Percentiles rank a stretch among this genome's conserved stretches.
Conservation (phyloP, 768 basidiomycete species). For the Termitomyces sp. region DNA sequence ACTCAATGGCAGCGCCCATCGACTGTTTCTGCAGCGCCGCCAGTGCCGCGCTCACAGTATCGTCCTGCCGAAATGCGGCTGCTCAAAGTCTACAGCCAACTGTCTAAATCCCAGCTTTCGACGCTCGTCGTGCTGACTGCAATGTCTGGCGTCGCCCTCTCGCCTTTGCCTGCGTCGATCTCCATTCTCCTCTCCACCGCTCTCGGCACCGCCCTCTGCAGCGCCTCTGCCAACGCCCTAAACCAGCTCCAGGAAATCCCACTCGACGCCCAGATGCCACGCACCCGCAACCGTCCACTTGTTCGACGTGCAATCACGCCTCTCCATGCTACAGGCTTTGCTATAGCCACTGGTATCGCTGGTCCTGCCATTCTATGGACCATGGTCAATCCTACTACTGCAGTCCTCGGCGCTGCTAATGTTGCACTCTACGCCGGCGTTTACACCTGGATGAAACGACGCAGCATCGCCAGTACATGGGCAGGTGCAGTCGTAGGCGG, state of each 20-base stretch:
- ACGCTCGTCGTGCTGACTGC: conserved; percentile 82
- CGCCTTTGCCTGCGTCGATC: conserved; percentile 78
- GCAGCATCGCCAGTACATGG: conserved; percentile 85
- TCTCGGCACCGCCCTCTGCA: conserved; percentile 84
- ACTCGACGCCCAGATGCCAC: conserved; percentile 93
- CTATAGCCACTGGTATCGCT: conserved; percentile 63
- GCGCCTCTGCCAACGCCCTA: conserved; percentile 88
- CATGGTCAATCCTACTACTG: conserved; percentile 84
- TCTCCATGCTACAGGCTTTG: conserved; percentile 80
- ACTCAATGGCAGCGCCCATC: conserved; percentile 36
- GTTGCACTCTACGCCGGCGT: conserved; percentile 85
- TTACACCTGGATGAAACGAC: conserved; percentile 92
- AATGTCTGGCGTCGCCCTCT: conserved; percentile 90
- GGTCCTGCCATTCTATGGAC: conserved; percentile 76
- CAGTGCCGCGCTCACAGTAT: no score
- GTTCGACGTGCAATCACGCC: conserved; percentile 82
- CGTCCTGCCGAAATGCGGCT: conserved; percentile 37
- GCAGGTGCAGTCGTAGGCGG: conserved; percentile 90
- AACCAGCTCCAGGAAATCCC: conserved; percentile 96
- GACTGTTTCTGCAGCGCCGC: no score
- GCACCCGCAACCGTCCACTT: conserved; percentile 84
- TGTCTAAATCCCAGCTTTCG: conserved; percentile 83
- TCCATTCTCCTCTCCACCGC: conserved; percentile 85
- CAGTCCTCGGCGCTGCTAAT: conserved; percentile 76
- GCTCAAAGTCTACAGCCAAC: conserved; percentile 66